Evolutionary conservation across 2,329 filamentous ascomycete species (phyloP), one percentile per base, ranked within the genome.

Genomic region (Penicillium sp.): DNA sequence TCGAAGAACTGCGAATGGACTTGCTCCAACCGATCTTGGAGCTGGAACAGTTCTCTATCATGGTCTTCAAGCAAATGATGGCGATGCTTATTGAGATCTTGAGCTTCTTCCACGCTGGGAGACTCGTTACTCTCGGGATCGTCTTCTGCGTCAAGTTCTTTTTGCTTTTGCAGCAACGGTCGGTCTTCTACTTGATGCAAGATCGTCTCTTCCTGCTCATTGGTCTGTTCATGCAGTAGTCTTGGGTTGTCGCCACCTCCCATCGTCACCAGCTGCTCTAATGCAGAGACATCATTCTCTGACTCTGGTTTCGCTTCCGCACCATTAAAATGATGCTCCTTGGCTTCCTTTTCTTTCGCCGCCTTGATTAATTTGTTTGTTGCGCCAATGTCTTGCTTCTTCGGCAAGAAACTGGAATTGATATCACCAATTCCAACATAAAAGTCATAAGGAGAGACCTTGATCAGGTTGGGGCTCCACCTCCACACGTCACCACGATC

Each of bases 341-440:
- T 37, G 4, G 52, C 65, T 41, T 62, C 59, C 29, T 57, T 59
- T 46, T 64, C 68, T 4, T 55, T 58, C 7, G 57, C 56, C 15
- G 58, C 52, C 54, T 68, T 68, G n/a, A 63, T 55, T 29, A 42
- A 51, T 21, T 66, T 68, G 29, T 63, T 86, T 80, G 61, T 82
- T 74, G 52, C 82, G 46, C 69, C 75, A 32, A 76, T 67, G 29
- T 78, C 79, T 54, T 78, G 78, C 56, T 84, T 85, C 71, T 96
- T 96, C 0, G 94, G 94, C 46, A 99, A 73, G 68, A 97, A 99
- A 68, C 90, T 96, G 10, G 93, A 95, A 76, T 99, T 99, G 78
- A 99, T 99, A 72, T 99, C 94, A 56, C 94, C 94, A 57, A 97
- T 96, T 13, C 94, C 94, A 51, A 95, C 90, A 76, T 97, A 99